Conservation (phyloP, 768 basidiomycete genomes). For the Chalciporus chontae region DNA sequence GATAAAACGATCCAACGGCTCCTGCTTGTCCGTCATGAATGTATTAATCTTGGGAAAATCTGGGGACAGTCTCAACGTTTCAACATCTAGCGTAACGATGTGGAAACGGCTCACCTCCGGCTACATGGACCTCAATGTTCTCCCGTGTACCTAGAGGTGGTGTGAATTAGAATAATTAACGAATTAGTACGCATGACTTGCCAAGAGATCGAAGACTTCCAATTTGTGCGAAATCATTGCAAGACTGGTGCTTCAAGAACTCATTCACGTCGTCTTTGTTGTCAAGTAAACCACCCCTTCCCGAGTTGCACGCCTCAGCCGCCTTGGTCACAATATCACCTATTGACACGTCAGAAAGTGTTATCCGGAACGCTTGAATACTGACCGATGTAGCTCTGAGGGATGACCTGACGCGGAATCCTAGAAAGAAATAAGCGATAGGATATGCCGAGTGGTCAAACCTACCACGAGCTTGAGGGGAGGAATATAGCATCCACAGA, state of each 20-base stretch:
- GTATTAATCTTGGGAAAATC: conserved; percentile 48
- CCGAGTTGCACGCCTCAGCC: conserved; percentile 61
- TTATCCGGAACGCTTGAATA: background rate
- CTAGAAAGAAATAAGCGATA: background rate
- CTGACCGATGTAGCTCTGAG: conserved; percentile 35
- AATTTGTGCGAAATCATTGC: conserved; percentile 61
- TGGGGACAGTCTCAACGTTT: conserved; percentile 24
- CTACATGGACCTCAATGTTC: conserved; percentile 54
- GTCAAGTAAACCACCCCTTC: conserved; percentile 46
- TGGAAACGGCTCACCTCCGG: conserved; percentile 43
- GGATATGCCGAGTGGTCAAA: background rate
- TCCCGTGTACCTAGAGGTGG: conserved; percentile 47
- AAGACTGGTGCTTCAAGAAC: conserved; percentile 67
- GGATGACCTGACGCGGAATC: conserved; percentile 23
- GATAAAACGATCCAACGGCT: conserved; percentile 65
- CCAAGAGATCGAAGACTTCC: conserved; percentile 57
- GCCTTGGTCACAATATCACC: conserved; percentile 63
- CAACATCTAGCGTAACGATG: background rate
- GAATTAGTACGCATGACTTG: conserved; percentile 25
- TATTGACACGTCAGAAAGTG: conserved; percentile 7
- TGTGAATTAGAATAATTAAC: conserved; percentile 3
- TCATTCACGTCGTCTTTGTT: conserved; percentile 62
- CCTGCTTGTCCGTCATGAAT: conserved; percentile 47
- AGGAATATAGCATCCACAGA: background rate
- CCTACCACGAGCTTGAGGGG: background rate